Conservation (phyloP, 164 flowering plant genomes). For the Euptelea pleiosperma region DNA sequence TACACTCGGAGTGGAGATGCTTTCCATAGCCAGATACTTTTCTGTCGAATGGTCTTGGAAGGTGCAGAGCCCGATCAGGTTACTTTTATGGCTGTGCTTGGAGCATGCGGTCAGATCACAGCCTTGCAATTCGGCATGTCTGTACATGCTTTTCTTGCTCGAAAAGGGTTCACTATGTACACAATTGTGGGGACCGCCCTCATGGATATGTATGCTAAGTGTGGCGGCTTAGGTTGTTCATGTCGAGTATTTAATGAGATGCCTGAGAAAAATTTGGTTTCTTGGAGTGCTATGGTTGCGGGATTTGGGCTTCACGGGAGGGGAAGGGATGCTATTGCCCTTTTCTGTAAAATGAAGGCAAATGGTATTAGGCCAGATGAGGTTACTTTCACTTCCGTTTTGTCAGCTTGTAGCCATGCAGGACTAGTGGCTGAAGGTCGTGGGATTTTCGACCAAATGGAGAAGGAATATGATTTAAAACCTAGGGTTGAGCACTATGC, state of each 20-base stretch:
- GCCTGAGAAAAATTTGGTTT: slow-evolving; percentile 32
- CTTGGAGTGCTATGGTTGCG: slow-evolving; percentile 50
- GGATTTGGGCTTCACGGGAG: slow-evolving; percentile 41
- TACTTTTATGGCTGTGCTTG: slow-evolving; percentile 20
- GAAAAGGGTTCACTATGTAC: slow-evolving; percentile 16
- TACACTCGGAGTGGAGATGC: slow-evolving; percentile 19
- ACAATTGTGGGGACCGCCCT: slow-evolving; percentile 37
- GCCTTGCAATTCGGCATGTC: slow-evolving; percentile 27
- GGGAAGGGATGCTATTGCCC: slow-evolving; percentile 36
- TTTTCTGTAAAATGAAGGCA: slow-evolving; percentile 29
- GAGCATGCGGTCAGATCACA: slow-evolving; percentile 25
- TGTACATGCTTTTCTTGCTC: slow-evolving; percentile 19
- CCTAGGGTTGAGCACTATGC: slow-evolving; percentile 38
- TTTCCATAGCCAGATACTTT: slow-evolving; percentile 21
- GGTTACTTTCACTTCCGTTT: slow-evolving; percentile 38
- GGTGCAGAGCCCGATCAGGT: slow-evolving; percentile 30
- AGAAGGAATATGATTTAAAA: slow-evolving; percentile 21
- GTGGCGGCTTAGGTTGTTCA: slow-evolving; percentile 40
- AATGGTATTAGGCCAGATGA: slow-evolving; percentile 37
- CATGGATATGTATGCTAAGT: slow-evolving; percentile 57
- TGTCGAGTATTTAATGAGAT: slow-evolving; percentile 36
- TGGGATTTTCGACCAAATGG: slow-evolving; percentile 31
- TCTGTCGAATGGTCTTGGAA: slow-evolving; percentile 28
- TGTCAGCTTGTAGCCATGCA: slow-evolving; percentile 56
- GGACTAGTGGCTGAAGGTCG: slow-evolving; percentile 41